Conservation (phyloP, 345 rosid genomes). For the Hirschfeldia incana region DNA sequence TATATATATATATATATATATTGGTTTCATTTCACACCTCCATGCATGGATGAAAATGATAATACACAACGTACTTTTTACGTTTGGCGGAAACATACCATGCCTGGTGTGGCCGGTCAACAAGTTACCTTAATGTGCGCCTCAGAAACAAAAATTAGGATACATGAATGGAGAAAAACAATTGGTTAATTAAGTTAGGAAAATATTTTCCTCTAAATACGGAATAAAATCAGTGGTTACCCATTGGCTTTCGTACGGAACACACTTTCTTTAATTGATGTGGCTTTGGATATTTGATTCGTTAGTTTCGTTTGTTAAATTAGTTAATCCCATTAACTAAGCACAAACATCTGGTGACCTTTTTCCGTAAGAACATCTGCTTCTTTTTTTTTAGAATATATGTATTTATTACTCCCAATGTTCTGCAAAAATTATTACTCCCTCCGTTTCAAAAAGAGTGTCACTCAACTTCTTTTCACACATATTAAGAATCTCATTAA, state of each 20-base stretch:
- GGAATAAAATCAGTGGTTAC: conserved; percentile 20
- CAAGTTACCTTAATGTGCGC: conserved; percentile 14
- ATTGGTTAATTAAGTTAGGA: not conserved
- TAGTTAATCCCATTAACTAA: conserved; percentile 4
- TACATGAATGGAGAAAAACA: not conserved
- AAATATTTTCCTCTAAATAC: not conserved
- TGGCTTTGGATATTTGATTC: conserved; percentile 19
- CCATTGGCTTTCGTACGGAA: conserved; percentile 22
- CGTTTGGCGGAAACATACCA: not conserved
- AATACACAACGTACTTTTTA: not conserved
- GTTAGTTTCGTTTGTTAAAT: conserved; percentile 18
- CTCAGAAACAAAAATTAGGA: not conserved
- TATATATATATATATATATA: too few species aligned
- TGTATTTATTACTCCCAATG: too few species aligned
- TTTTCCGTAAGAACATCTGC: conserved; percentile 19
- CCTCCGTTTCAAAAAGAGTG: too few species aligned
- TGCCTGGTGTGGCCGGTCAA: conserved; percentile 20
- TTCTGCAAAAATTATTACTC: too few species aligned
- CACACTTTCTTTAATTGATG: conserved; percentile 21
- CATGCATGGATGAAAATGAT: not conserved
- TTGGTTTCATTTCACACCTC: not conserved
- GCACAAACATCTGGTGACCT: not conserved
- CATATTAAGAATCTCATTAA: too few species aligned
- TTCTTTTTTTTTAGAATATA: not conserved
- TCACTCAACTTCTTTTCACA: too few species aligned